phyloP scores from a whole-genome alignment of 1,139 yeast species.

The Blastobotrys capitulatus region DNA sequence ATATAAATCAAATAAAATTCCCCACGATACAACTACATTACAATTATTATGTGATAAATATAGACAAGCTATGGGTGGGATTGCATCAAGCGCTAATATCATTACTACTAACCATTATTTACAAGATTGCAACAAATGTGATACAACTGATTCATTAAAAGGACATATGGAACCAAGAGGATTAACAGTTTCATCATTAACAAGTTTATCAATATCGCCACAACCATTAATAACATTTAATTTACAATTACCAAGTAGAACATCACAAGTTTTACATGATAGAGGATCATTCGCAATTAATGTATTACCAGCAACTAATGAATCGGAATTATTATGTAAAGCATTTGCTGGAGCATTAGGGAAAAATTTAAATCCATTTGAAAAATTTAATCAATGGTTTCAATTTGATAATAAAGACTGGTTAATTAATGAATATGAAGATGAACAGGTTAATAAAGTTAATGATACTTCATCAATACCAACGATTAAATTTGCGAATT shows the following conservation, averaged over 20 bases:
- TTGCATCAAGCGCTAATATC: slow-evolving; percentile 26
- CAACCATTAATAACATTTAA: slow-evolving; percentile 73
- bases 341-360: slow-evolving; percentile 35
- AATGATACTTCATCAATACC: slow-evolving; percentile 42
- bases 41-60: neutral
- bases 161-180: slow-evolving; percentile 40
- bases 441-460: neutral
- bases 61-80: slow-evolving; percentile 23
- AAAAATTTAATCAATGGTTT: slow-evolving; percentile 41
- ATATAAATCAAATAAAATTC: neutral
- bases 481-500: slow-evolving; percentile 51
- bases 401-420: slow-evolving; percentile 26
- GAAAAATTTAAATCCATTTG: slow-evolving; percentile 31
- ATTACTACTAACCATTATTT: slow-evolving; percentile 22
- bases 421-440: slow-evolving; percentile 18
- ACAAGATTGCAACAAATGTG: neutral
- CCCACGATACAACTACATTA: neutral
- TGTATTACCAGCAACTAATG: slow-evolving; percentile 53
- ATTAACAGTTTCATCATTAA: slow-evolving; percentile 74
- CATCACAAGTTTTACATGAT: slow-evolving; percentile 58
- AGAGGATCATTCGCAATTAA: slow-evolving; percentile 64
- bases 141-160: slow-evolving; percentile 1
- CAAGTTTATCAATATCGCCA: slow-evolving; percentile 71
- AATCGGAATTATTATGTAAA: slow-evolving; percentile 40
- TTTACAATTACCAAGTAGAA: slow-evolving; percentile 74